Percentiles rank a stretch among this genome's conserved stretches.
Conservation (phyloP, 164 flowering plant species). For the Euptelea pleiosperma region DNA sequence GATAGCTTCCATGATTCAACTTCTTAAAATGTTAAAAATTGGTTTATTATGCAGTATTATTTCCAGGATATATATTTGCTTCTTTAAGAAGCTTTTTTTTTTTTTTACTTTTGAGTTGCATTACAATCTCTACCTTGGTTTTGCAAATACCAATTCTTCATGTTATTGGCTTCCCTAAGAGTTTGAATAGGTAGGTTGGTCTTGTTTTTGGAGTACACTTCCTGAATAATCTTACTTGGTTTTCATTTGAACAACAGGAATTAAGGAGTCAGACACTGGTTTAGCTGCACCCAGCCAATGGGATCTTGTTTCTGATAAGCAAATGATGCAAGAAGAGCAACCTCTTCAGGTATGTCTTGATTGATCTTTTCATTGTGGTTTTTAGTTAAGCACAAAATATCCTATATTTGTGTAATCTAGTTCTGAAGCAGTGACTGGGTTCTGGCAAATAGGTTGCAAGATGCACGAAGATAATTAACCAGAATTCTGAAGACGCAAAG, state of each 20-base stretch:
- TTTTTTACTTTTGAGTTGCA: too few relatives aligned
- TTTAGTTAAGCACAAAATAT: background rate
- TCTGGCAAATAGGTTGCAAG: slow-evolving; percentile 68
- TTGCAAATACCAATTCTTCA: too few relatives aligned
- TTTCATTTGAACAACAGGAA: slow-evolving; percentile 44
- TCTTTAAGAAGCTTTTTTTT: too few relatives aligned
- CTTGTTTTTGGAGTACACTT: too few relatives aligned
- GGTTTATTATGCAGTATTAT: too few relatives aligned
- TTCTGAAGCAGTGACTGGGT: slow-evolving; percentile 7
- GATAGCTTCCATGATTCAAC: too few relatives aligned
- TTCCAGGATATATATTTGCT: too few relatives aligned
- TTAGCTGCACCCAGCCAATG: slow-evolving; percentile 98
- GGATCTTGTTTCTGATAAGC: slow-evolving; percentile 99
- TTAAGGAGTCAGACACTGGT: slow-evolving; percentile 98
- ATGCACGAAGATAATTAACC: slow-evolving; percentile 96
- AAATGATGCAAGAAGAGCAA: slow-evolving; percentile 99
- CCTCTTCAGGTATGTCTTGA: slow-evolving; percentile 72
- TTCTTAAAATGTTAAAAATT: too few relatives aligned
- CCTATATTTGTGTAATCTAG: background rate
- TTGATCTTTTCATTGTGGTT: background rate
- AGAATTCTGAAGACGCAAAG: slow-evolving; percentile 91
- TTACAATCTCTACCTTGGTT: too few relatives aligned
- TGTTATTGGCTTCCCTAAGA: too few relatives aligned
- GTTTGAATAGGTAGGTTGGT: too few relatives aligned
- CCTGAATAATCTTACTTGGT: too few relatives aligned